Conservation (phyloP, 176 grass and related monocot species). For the Ampelocalamus luodianensis region DNA sequence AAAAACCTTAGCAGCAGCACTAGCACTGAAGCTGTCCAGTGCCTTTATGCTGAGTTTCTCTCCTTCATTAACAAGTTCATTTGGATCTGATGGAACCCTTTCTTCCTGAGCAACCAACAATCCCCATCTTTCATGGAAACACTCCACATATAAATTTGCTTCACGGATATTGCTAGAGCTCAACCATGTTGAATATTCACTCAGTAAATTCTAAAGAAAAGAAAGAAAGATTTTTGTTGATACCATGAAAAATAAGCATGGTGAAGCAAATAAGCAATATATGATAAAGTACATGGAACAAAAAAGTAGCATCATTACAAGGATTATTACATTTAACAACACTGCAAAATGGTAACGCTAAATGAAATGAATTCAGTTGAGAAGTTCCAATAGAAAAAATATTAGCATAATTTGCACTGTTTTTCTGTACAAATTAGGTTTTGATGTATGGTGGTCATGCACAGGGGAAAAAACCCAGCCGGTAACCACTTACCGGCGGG, state of each 20-base stretch:
- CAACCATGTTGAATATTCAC: slow-evolving; percentile 80
- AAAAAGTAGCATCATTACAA: slow-evolving; percentile 20
- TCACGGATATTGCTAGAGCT: slow-evolving; percentile 72
- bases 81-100: slow-evolving; percentile 47
- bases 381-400: background rate
- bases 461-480: too few species aligned
- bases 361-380: slow-evolving; percentile 28
- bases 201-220: slow-evolving; percentile 66
- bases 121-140: slow-evolving; percentile 63
- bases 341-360: background rate
- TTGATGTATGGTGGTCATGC: background rate
- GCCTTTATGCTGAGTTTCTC: slow-evolving; percentile 63
- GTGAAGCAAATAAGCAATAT: slow-evolving; percentile 15
- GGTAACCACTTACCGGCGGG: too few species aligned
- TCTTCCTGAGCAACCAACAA: slow-evolving; percentile 56
- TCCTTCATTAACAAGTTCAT: slow-evolving; percentile 42
- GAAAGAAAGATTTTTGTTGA: slow-evolving; percentile 17
- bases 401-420: background rate
- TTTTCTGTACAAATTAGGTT: background rate
- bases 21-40: slow-evolving; percentile 69
- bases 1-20: slow-evolving; percentile 75
- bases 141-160: slow-evolving; percentile 75
- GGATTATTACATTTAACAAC: background rate
- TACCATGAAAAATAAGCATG: slow-evolving; percentile 40
- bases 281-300: background rate